Evolutionary conservation across 2,329 filamentous ascomycete genomes (phyloP).

Genomic region (Claviceps sp.): DNA sequence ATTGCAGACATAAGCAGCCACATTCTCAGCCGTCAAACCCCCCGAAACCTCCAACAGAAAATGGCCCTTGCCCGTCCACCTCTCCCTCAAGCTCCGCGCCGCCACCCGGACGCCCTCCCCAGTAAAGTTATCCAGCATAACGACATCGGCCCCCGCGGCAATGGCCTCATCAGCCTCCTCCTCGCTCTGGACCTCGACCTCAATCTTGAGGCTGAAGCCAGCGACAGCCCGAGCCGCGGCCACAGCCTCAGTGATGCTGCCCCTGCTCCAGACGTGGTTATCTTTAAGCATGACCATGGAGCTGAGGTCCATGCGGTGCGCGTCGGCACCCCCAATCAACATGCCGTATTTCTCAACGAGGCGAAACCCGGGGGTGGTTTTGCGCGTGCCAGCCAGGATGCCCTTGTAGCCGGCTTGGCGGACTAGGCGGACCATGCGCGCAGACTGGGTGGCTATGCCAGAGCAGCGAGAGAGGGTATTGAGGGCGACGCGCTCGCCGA

Average conservation of each 20-base stretch:
- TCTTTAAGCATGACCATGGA: slow-evolving; percentile 99
- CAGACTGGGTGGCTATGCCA: slow-evolving; percentile 65
- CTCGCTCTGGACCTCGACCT: slow-evolving; percentile 87
- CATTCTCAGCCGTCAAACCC: slow-evolving; percentile 75
- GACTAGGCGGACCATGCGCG: slow-evolving; percentile 40
- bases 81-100: slow-evolving; percentile 61
- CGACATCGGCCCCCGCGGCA: slow-evolving; percentile 77
- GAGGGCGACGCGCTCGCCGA: slow-evolving; percentile 87
- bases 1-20: slow-evolving; percentile 64
- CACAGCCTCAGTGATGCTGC: slow-evolving; percentile 77
- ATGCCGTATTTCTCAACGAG: slow-evolving; percentile 98
- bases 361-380: slow-evolving; percentile 92
- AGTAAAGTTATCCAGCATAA: slow-evolving; percentile 96
- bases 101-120: slow-evolving; percentile 64
- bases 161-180: slow-evolving; percentile 86
- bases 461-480: slow-evolving; percentile 87
- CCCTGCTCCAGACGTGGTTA: slow-evolving; percentile 90
- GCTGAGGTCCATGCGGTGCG: slow-evolving; percentile 80
- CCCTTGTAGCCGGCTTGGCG: slow-evolving; percentile 62
- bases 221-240: slow-evolving; percentile 68
- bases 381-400: slow-evolving; percentile 83
- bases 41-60: slow-evolving; percentile 89
- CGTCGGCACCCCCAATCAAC: slow-evolving; percentile 83
- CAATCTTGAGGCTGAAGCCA: slow-evolving; percentile 86
- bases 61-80: slow-evolving; percentile 60